Evolutionary conservation across 2,329 filamentous ascomycete genomes (phyloP), one percentile per base, ranked within the genome.

Genomic region (Aspergillus persii): DNA sequence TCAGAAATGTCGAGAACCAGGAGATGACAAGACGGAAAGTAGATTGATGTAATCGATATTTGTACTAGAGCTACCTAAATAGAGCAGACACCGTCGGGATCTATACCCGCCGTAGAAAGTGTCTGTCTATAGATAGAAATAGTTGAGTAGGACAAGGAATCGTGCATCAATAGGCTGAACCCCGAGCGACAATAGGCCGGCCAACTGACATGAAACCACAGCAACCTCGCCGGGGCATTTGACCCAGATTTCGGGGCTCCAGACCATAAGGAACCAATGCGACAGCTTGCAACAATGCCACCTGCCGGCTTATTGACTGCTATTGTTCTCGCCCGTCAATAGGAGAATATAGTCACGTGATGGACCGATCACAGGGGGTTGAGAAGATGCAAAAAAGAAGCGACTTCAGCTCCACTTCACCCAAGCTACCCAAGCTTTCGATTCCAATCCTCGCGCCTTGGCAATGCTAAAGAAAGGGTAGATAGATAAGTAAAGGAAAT

Each of bases 241-340:
- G 6, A n/a, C n/a, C 4, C 4, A n/a, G 15, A 41, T 6, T 15
- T n/a, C 5, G 15, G 36, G 44, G 18, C 44, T 47, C 44, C 44
- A 47, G 44, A 47, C 44, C 3, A 47, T 12, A 47, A 27, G 18
- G 8, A 23, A 23, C 44, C 44, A 47, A 47, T 47, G 26, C 36
- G 27, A 50, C 49, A 29, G 41, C 50, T 50, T 53, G 58, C 53
- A 63, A 64, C 62, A 60, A 63, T 64, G 50, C 36, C 29, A 29
- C 53, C 27, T 2, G 9, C 23, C 54, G 36, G 39, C 39, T 49
- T 56, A 57, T 62, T 53, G 44, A 15, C 48, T 57, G 53, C 48
- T 60, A 67, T 68, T 67, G 63, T 66, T 66, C 64, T 65, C 12
- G 2, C 11, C 31, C 49, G 49, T 67, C 65, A 67, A 68, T 65